Evolutionary conservation across 306 rosid genomes (phyloP).

Genomic region (Trichosanthes cucumerina): DNA sequence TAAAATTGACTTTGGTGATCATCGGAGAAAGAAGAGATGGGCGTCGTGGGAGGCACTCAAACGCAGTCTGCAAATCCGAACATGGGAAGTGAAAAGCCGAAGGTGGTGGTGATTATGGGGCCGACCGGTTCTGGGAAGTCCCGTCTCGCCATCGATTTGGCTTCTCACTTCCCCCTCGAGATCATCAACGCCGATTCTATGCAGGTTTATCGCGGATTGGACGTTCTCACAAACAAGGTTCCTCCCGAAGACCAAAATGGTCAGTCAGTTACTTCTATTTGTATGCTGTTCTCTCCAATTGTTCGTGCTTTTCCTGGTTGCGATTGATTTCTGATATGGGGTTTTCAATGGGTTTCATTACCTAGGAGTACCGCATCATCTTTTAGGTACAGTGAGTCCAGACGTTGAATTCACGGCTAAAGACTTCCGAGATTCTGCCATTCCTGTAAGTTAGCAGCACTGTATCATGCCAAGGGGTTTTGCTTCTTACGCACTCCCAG

Average conservation of each 20-base stretch:
- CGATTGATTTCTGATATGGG: conserved; percentile 9
- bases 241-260: conserved; percentile 54
- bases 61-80: conserved; percentile 23
- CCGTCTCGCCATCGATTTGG: conserved; percentile 67
- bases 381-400: conserved; percentile 59
- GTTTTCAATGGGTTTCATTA: background rate
- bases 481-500: background rate
- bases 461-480: background rate
- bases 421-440: conserved; percentile 63
- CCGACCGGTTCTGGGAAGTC: conserved; percentile 91
- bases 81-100: conserved; percentile 28
- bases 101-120: conserved; percentile 62
- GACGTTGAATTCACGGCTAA: conserved; percentile 72
- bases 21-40: background rate
- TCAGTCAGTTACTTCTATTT: conserved; percentile 6
- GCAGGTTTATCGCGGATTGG: conserved; percentile 83
- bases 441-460: conserved; percentile 37
- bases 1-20: too few species aligned
- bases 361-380: conserved; percentile 83
- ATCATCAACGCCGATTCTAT: conserved; percentile 87
- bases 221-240: conserved; percentile 79
- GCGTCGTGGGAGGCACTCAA: background rate
- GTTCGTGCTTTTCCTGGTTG: background rate
- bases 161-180: conserved; percentile 61
- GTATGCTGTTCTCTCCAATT: background rate